phyloP scores from a whole-genome alignment of 164 flowering plant genomes.

The Vitis rotundifolia region DNA sequence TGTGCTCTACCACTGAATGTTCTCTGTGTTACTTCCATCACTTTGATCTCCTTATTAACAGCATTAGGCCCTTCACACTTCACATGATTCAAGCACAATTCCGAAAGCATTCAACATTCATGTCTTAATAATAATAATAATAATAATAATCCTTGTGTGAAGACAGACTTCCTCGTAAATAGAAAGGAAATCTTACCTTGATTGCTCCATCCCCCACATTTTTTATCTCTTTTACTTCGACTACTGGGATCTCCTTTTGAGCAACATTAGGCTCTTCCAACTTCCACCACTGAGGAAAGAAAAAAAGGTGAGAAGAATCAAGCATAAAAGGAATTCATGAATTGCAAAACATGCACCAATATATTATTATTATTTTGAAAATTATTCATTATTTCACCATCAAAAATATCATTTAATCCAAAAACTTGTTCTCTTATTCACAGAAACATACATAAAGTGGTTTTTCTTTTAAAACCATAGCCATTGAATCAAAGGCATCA shows the following conservation, averaged over 20 bases:
- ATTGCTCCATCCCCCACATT: background rate
- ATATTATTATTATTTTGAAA: too few species aligned
- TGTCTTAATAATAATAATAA: too few species aligned
- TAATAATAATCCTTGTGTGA: background rate
- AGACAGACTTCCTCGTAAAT: background rate
- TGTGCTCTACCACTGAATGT: too few species aligned
- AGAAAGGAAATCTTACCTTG: background rate
- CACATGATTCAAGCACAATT: too few species aligned
- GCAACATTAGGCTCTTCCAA: constrained; percentile 1
- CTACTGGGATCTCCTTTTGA: constrained; percentile 3
- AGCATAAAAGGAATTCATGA: background rate
- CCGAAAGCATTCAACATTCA: too few species aligned
- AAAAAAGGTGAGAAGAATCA: too few species aligned
- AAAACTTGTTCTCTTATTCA: background rate
- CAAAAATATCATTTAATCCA: background rate
- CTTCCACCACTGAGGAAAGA: background rate
- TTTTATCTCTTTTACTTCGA: constrained; percentile 7
- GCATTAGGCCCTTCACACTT: too few species aligned
- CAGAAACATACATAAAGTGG: background rate
- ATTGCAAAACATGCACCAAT: too few species aligned
- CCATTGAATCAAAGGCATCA: background rate
- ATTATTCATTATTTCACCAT: too few species aligned
- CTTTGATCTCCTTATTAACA: too few species aligned
- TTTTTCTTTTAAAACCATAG: background rate
- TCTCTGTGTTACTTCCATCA: too few species aligned